Conservation (phyloP, 1,284 basidiomycete species). For the Volvariella surrecta region DNA sequence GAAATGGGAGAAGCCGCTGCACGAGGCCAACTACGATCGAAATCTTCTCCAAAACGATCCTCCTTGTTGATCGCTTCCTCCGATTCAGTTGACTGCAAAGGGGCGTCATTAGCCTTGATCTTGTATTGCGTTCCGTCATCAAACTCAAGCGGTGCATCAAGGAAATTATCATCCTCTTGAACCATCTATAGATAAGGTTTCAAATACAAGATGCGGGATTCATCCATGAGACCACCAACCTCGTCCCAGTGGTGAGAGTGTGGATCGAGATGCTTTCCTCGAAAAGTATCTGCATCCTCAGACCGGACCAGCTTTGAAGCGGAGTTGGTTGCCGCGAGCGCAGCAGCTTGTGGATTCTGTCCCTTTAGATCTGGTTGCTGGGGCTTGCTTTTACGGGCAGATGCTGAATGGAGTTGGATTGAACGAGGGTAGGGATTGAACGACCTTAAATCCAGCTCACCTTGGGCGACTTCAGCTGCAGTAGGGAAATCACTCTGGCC, state of each 20-base stretch:
- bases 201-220: conserved; percentile 1
- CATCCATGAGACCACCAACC: conserved; percentile 43
- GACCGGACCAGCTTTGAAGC: conserved; percentile 50
- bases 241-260: conserved; percentile 96
- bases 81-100: conserved; percentile 15
- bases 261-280: conserved; percentile 85
- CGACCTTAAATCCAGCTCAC: conserved; percentile 27
- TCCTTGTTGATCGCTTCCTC: conserved; percentile 48
- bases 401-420: conserved; percentile 16
- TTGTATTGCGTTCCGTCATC: conserved; percentile 87
- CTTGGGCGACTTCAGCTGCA: conserved; percentile 84
- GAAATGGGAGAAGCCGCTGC: conserved; percentile 35
- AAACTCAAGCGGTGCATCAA: conserved; percentile 88
- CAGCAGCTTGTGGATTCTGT: conserved; percentile 24
- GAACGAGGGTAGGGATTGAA: conserved; percentile 7
- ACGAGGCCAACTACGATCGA: conserved; percentile 88
- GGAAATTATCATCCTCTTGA: conserved; percentile 86
- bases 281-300: conserved; percentile 85
- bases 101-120: conserved; percentile 40
- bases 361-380: conserved; percentile 25
- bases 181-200: conserved; percentile 47
- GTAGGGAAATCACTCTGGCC: conserved; percentile 75
- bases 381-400: conserved; percentile 19
- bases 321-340: conserved; percentile 10
- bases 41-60: conserved; percentile 81